A percentile compares a stretch with the other conserved stretches of the same genome.
Conservation (phyloP, 2,329 filamentous ascomycete species). For the Trichoderma lentiforme region DNA sequence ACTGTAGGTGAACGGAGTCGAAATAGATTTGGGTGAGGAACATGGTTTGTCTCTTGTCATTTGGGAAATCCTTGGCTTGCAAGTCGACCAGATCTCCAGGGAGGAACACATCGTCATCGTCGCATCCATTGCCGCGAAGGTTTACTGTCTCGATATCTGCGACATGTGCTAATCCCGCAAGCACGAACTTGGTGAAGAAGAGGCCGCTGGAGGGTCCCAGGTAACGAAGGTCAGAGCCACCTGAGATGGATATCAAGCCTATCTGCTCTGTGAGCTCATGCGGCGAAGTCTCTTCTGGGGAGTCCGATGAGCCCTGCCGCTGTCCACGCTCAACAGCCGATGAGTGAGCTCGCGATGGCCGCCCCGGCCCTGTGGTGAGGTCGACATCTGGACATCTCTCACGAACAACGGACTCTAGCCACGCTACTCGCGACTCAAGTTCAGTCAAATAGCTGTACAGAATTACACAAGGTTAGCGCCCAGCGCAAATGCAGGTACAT, state of each 20-base stretch:
- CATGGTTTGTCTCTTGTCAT: constrained; percentile 8
- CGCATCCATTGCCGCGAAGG: neutral
- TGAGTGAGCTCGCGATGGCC: neutral
- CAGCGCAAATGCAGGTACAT: neutral
- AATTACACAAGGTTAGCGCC: neutral
- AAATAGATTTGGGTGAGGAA: constrained; percentile 46
- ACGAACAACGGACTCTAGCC: constrained; percentile 45
- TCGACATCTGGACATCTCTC: constrained; percentile 42
- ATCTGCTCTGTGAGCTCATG: constrained; percentile 42
- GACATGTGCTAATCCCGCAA: constrained; percentile 26
- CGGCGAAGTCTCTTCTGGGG: constrained; percentile 31
- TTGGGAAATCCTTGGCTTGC: constrained; percentile 11
- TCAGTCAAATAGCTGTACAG: constrained; percentile 4
- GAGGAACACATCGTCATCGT: constrained; percentile 24
- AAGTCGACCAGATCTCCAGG: constrained; percentile 36
- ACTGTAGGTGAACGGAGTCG: constrained; percentile 45
- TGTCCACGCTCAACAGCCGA: neutral
- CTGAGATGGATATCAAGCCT: constrained; percentile 48
- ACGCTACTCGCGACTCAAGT: constrained; percentile 24
- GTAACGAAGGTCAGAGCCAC: constrained; percentile 47
- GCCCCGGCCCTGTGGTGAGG: constrained; percentile 27
- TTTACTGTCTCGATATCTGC: constrained; percentile 11
- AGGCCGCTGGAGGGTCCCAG: constrained; percentile 56
- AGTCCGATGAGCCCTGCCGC: neutral
- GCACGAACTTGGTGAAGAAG: constrained; percentile 49